A percentile compares a stretch with the other conserved stretches of the same genome.
These are phyloP conservation scores for Alternaria sp. DNA, from an alignment of 2,329 filamentous ascomycete genomes.

Conservation along the genomic window DNA sequence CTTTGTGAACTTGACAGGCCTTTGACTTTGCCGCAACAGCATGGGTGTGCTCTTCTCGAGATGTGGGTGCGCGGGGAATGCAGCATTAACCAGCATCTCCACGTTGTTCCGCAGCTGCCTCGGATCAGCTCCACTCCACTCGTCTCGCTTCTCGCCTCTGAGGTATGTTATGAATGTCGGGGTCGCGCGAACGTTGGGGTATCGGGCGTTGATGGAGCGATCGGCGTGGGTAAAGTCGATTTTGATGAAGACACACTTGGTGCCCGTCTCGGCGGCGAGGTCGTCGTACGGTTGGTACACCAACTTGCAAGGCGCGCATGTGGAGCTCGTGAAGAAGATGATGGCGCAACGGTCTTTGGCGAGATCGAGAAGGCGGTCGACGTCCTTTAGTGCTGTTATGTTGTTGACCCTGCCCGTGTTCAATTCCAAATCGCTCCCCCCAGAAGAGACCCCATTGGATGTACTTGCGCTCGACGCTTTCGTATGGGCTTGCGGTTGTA, in stretches of 20 bases:
- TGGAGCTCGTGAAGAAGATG: constrained; percentile 91
- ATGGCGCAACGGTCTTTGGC: constrained; percentile 74
- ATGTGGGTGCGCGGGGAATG: constrained; percentile 78
- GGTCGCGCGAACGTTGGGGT: constrained; percentile 69
- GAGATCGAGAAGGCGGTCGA: constrained; percentile 65
- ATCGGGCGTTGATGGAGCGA: constrained; percentile 69
- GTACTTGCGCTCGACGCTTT: constrained; percentile 11
- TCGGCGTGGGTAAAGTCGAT: constrained; percentile 75
- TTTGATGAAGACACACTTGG: constrained; percentile 77
- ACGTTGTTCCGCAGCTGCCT: constrained; percentile 73
- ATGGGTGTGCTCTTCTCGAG: constrained; percentile 72
- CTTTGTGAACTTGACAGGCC: constrained; percentile 78
- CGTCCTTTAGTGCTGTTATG: constrained; percentile 63
- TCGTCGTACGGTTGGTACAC: constrained; percentile 84
- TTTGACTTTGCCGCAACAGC: constrained; percentile 67
- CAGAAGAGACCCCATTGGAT: constrained; percentile 13
- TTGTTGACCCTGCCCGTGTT: constrained; percentile 63
- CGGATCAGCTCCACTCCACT: constrained; percentile 80
- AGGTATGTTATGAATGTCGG: constrained; percentile 90
- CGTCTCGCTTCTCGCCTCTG: constrained; percentile 74
- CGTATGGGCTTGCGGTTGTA: constrained; percentile 15
- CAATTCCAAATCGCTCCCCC: constrained; percentile 23
- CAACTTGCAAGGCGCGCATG: constrained; percentile 82
- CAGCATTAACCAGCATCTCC: constrained; percentile 75
- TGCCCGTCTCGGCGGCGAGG: constrained; percentile 74